Percentiles rank a stretch among this genome's conserved stretches.
Evolutionary conservation across 371 early-diverging fungal species (phyloP).

Genomic region (Circinella minor): DNA sequence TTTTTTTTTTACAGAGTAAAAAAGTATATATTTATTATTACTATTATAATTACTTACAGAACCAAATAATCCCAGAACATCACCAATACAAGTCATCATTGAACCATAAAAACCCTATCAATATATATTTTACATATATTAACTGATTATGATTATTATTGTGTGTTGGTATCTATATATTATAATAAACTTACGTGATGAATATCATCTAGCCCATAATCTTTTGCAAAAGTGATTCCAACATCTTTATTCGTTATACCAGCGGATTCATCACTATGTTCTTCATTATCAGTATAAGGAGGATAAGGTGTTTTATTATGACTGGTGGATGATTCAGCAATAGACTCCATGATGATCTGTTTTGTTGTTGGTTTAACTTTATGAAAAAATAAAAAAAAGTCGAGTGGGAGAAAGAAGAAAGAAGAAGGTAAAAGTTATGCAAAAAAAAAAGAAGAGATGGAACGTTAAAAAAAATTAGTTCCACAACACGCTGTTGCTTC

Average conservation of each 20-base stretch:
- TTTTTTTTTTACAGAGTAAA: too few species aligned
- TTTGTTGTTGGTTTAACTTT: too few species aligned
- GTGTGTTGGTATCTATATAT: not conserved
- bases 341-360: not conserved
- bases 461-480: not conserved
- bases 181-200: constrained; percentile 22
- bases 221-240: constrained; percentile 38
- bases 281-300: constrained; percentile 19
- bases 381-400: constrained; percentile 5
- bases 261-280: constrained; percentile 2
- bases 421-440: constrained; percentile 9
- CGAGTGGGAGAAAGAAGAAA: not conserved
- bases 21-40: too few species aligned
- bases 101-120: constrained; percentile 47
- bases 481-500: not conserved
- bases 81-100: constrained; percentile 55
- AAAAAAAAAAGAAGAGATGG: constrained; percentile 11
- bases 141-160: too few species aligned
- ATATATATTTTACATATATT: too few species aligned
- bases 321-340: constrained; percentile 1
- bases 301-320: constrained; percentile 2
- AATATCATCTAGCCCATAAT: constrained; percentile 30
- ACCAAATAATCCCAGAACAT: constrained; percentile 48
- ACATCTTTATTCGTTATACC: constrained; percentile 37
- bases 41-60: constrained; percentile 33